Evolutionary conservation across 805 yeast genomes (phyloP), one percentile per base, ranked within the genome.

Genomic region (Candida sphagnicola): DNA sequence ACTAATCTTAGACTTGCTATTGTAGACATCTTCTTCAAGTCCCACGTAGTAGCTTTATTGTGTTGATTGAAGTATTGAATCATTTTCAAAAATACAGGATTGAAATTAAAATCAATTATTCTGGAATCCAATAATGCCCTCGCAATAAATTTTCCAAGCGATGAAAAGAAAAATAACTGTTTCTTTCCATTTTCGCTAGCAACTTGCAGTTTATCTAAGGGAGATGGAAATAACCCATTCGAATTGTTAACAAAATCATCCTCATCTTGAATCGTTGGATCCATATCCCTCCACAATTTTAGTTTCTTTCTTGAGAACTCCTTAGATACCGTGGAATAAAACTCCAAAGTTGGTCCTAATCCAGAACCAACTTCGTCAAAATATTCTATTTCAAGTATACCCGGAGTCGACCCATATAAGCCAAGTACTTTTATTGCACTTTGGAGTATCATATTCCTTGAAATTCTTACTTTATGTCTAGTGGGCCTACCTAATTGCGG

Each of bases 361-460:
- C 99, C 99, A 0, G 96, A 82, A n/a, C 98, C 99, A 5, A 75
- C 96, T 57, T 91, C 99, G 47, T 83, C 89, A 45, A 74, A 78
- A 51, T 85, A 91, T 56, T 90, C 96, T 40, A 93, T 80, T 50
- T 91, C 98, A 16, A 91, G 62, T 4, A 85, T 68, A 19, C 88
- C 83, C 1, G 96, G 89, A n/a, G 82, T 73, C 0, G 85, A 63
- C 0, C 93, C 95, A 56, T 87, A 83, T 35, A 77, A 65, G 31
- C 79, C 82, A 59, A 93, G 65, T 2, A 90, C 84, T 51, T 86
- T 86, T 36, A 85, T 59, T 0, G 95, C 95, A 42, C 93, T 82
- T 45, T 80, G 79, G 35, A 93, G 67, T 18, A 91, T 58, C 47
- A 76, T 76, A 11, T 73, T 72, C 47, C 98, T 70, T 1, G 90